These are phyloP conservation scores for Pugionium dolabratum DNA, from an alignment of 345 rosid genomes.

Conservation along the genomic window DNA sequence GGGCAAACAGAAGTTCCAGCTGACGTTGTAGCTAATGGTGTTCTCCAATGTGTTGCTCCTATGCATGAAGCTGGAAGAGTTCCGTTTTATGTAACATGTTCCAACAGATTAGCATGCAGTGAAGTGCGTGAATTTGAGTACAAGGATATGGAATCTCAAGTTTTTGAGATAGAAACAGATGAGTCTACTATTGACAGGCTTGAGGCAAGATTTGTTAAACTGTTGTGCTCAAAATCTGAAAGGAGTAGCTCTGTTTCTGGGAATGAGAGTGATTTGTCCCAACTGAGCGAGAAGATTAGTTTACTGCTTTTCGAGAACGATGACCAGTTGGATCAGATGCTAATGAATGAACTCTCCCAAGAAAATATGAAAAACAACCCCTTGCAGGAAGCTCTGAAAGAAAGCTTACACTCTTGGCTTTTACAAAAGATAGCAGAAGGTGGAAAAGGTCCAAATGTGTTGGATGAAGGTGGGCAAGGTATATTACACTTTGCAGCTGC, in stretches of 20 bases:
- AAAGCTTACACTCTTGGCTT: slow-evolving; percentile 78
- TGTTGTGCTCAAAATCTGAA: slow-evolving; percentile 53
- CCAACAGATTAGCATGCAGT: slow-evolving; percentile 92
- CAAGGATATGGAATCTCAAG: slow-evolving; percentile 44
- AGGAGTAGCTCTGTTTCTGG: slow-evolving; percentile 30
- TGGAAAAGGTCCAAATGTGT: slow-evolving; percentile 83
- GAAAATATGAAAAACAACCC: slow-evolving; percentile 56
- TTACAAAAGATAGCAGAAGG: slow-evolving; percentile 70
- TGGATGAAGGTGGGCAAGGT: slow-evolving; percentile 91
- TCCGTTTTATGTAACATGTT: slow-evolving; percentile 89
- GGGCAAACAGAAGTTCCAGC: slow-evolving; percentile 98
- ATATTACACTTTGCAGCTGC: slow-evolving; percentile 94
- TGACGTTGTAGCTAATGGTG: slow-evolving; percentile 74
- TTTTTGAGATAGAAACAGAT: slow-evolving; percentile 33
- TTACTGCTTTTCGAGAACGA: slow-evolving; percentile 64
- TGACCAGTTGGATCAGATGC: slow-evolving; percentile 62
- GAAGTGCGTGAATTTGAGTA: slow-evolving; percentile 95
- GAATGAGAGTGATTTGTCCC: slow-evolving; percentile 42
- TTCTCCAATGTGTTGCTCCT: slow-evolving; percentile 73
- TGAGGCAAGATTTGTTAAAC: slow-evolving; percentile 57
- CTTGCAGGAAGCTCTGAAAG: slow-evolving; percentile 71
- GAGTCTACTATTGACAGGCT: slow-evolving; percentile 47
- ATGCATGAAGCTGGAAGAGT: slow-evolving; percentile 68
- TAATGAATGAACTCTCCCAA: slow-evolving; percentile 45
- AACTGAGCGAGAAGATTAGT: slow-evolving; percentile 59